Conservation (phyloP, 2,329 filamentous ascomycete species). For the Tolypocladium tropicale region DNA sequence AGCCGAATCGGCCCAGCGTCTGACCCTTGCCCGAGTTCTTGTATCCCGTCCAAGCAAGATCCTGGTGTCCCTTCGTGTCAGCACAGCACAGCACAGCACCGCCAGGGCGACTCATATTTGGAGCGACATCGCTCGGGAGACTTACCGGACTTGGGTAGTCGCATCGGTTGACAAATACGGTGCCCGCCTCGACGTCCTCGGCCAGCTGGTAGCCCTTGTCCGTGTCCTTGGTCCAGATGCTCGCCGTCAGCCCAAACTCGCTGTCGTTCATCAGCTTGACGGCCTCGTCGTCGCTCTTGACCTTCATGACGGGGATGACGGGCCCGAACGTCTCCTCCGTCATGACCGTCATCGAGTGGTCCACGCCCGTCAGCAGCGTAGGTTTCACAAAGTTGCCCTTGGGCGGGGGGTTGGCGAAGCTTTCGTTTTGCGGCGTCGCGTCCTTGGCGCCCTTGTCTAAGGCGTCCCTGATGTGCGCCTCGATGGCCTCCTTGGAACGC, state of each 20-base stretch:
- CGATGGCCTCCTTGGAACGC: slow-evolving; percentile 64
- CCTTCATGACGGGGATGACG: slow-evolving; percentile 82
- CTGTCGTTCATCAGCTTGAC: slow-evolving; percentile 86
- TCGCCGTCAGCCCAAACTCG: slow-evolving; percentile 89
- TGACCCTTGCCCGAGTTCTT: slow-evolving; percentile 93
- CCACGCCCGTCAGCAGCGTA: slow-evolving; percentile 68
- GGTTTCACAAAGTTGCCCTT: slow-evolving; percentile 85
- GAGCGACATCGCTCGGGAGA: slow-evolving; percentile 12
- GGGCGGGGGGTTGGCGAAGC: slow-evolving; percentile 61
- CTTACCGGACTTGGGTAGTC: slow-evolving; percentile 86
- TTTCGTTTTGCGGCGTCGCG: slow-evolving; percentile 70
- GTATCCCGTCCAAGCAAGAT: slow-evolving; percentile 95
- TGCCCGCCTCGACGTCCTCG: slow-evolving; percentile 79
- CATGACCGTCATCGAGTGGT: slow-evolving; percentile 82
- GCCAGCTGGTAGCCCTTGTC: slow-evolving; percentile 64
- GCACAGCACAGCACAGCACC: background rate
- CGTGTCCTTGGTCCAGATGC: slow-evolving; percentile 90
- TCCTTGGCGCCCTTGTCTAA: slow-evolving; percentile 75
- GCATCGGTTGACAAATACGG: slow-evolving; percentile 90
- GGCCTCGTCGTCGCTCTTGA: slow-evolving; percentile 71
- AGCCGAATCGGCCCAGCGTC: slow-evolving; percentile 81
- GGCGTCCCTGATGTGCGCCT: slow-evolving; percentile 72
- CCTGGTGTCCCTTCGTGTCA: slow-evolving; percentile 34
- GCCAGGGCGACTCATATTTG: background rate
- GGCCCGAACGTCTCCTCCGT: slow-evolving; percentile 92